A percentile compares a stretch with the other conserved stretches of the same genome.
Evolutionary conservation across 768 basidiomycete species (phyloP).

Genomic region (Trametes elegans): DNA sequence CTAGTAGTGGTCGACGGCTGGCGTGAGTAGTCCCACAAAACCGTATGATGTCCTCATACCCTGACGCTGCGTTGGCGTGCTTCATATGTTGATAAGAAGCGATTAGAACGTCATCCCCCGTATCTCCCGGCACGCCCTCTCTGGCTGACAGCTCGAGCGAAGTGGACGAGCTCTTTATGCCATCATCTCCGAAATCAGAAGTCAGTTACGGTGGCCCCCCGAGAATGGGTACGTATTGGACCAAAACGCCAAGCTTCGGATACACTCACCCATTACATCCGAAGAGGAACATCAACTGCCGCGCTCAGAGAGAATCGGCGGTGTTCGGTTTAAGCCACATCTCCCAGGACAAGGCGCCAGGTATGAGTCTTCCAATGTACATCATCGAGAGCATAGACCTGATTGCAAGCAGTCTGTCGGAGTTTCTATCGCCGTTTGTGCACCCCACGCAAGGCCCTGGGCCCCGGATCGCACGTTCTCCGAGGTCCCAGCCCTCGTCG

Average conservation of each 20-base stretch:
- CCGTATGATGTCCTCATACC: neutral
- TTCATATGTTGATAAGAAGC: slow-evolving; percentile 20
- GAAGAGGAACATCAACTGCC: slow-evolving; percentile 56
- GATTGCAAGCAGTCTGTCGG: slow-evolving; percentile 32
- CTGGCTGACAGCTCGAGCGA: slow-evolving; percentile 43
- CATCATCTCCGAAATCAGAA: slow-evolving; percentile 40
- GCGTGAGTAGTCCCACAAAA: slow-evolving; percentile 41
- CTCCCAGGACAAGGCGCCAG: slow-evolving; percentile 4
- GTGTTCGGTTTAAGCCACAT: slow-evolving; percentile 17
- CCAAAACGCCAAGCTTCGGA: too few relatives aligned
- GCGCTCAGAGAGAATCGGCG: slow-evolving; percentile 47
- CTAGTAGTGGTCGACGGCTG: slow-evolving; percentile 64
- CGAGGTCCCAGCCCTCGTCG: slow-evolving; percentile 27
- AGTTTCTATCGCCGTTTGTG: slow-evolving; percentile 39
- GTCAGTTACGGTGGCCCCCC: neutral
- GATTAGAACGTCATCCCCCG: slow-evolving; percentile 20
- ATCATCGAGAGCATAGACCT: too few relatives aligned
- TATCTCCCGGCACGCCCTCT: slow-evolving; percentile 28
- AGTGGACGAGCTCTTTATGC: slow-evolving; percentile 50
- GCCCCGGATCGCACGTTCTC: slow-evolving; percentile 20
- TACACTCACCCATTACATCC: neutral
- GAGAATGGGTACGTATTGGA: slow-evolving; percentile 45
- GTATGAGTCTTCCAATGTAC: neutral
- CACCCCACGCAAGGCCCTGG: neutral
- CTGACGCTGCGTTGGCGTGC: too few relatives aligned